Evolutionary conservation across 2,329 filamentous ascomycete species (phyloP), one percentile per base, ranked within the genome.

Genomic region (Didymella exigua): DNA sequence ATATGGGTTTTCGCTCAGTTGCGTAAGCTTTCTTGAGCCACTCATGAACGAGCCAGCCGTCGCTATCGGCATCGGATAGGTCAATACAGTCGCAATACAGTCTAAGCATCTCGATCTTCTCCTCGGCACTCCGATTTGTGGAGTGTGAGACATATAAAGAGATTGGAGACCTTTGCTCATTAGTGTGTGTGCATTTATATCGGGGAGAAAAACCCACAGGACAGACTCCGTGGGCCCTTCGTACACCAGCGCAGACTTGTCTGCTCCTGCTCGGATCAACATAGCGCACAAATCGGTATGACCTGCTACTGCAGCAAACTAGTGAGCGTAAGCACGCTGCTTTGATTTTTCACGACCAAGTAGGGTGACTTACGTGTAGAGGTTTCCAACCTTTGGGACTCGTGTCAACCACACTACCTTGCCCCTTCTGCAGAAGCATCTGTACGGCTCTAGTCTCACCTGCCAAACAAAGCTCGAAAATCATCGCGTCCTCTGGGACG

Each of bases 1-100:
- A 62, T 0, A 62, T 60, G 1, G 59, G 57, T 19, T 36, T 48
- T 33, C 43, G 38, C 31, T 62, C 59, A 6, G 21, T 58, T 3
- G 59, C 59, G 31, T 58, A 62, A 2, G 56, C 45, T 30, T 36
- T 58, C 45, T 62, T 62, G 10, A 62, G 24, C 59, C 57, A 60
- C 18, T 62, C 54, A 23, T 62, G 59, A 6, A 62, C 57, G 2
- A 23, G 10, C 59, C 57, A 62, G 10, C 59, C 57, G 6, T 62
- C 59, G 1, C 54, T 52, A 4, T 56, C 44, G 9, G 57, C 8
- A 10, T 48, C 42, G 2, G 57, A 27, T 7, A 62, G 14, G 21
- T 62, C 57, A 16, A 62, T 62, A 21, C 59, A 62, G 24, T 62
- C 59, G 13, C 27, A 56, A 19, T 60, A 62, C 16, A 62, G 23